These are phyloP conservation scores for Mycena epipterygia DNA, from an alignment of 768 basidiomycete genomes.

Conservation along the genomic window DNA sequence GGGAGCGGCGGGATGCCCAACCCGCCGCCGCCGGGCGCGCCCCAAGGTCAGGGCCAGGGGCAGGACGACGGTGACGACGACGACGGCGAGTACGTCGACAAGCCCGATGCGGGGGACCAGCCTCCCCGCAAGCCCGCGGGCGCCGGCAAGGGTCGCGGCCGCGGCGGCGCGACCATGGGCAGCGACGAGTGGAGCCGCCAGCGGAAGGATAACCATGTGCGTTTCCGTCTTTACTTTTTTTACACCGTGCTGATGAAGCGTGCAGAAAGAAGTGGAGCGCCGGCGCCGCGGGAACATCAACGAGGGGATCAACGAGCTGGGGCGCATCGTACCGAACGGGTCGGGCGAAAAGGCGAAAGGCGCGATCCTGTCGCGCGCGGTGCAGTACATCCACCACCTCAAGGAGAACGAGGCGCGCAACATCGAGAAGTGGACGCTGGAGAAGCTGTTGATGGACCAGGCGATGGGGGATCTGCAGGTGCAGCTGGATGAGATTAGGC, in stretches of 20 bases:
- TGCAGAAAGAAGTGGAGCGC: conserved; percentile 98
- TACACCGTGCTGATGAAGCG: neutral
- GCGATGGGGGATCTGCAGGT: conserved; percentile 90
- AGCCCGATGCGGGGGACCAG: conserved; percentile 38
- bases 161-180: conserved; percentile 73
- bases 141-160: conserved; percentile 61
- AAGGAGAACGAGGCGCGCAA: conserved; percentile 93
- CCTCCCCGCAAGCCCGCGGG: conserved; percentile 45
- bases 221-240: conserved; percentile 40
- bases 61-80: conserved; percentile 46
- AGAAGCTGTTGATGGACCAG: conserved; percentile 93
- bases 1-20: conserved; percentile 61
- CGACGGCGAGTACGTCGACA: conserved; percentile 41
- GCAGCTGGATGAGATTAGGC: conserved; percentile 85
- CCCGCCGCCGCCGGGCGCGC: conserved; percentile 38
- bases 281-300: conserved; percentile 96
- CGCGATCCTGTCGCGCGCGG: conserved; percentile 88
- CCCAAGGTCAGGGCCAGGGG: conserved; percentile 35
- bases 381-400: conserved; percentile 92
- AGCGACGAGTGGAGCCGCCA: conserved; percentile 86
- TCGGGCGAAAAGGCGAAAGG: conserved; percentile 93
- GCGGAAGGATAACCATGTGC: conserved; percentile 86
- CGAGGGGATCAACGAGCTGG: conserved; percentile 94
- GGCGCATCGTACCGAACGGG: conserved; percentile 88
- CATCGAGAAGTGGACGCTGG: conserved; percentile 94